A percentile compares a stretch with the other conserved stretches of the same genome.
Evolutionary conservation across 2,329 filamentous ascomycete species (phyloP).

Genomic region (Ceratocystis diversiconidia): DNA sequence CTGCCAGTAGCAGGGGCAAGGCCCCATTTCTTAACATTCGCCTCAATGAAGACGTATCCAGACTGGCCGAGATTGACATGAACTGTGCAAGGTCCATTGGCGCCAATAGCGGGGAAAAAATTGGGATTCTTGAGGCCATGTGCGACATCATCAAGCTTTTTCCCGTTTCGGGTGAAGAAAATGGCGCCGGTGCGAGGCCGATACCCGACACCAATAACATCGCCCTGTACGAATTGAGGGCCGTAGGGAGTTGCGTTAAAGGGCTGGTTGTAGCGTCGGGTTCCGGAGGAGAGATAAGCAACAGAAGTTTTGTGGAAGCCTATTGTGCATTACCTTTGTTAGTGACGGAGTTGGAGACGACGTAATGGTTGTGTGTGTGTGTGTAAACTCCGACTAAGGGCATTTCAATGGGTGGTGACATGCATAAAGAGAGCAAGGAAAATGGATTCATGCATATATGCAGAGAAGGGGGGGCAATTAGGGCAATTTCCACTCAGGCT

Average conservation of each 20-base stretch:
- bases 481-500: slow-evolving; percentile 22
- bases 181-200: slow-evolving; percentile 84
- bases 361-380: not conserved
- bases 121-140: slow-evolving; percentile 91
- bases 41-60: slow-evolving; percentile 97
- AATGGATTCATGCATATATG: not conserved
- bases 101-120: slow-evolving; percentile 94
- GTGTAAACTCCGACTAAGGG: not conserved
- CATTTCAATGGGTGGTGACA: not conserved
- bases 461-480: not conserved
- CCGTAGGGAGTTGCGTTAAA: slow-evolving; percentile 70
- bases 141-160: slow-evolving; percentile 86
- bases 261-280: slow-evolving; percentile 82
- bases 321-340: slow-evolving; percentile 19
- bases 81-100: slow-evolving; percentile 79
- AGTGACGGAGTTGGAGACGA: not conserved
- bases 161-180: slow-evolving; percentile 97
- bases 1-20: slow-evolving; percentile 91
- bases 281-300: slow-evolving; percentile 78
- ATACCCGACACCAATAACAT: slow-evolving; percentile 92
- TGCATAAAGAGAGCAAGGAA: not conserved
- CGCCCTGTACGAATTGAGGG: slow-evolving; percentile 75
- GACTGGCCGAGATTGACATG: slow-evolving; percentile 98
- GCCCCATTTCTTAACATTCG: slow-evolving; percentile 99
- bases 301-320: slow-evolving; percentile 87